A percentile compares a stretch with the other conserved stretches of the same genome.
Evolutionary conservation across 73 alveolate genomes (phyloP).

Genomic region (Paramecium primaurelia): DNA sequence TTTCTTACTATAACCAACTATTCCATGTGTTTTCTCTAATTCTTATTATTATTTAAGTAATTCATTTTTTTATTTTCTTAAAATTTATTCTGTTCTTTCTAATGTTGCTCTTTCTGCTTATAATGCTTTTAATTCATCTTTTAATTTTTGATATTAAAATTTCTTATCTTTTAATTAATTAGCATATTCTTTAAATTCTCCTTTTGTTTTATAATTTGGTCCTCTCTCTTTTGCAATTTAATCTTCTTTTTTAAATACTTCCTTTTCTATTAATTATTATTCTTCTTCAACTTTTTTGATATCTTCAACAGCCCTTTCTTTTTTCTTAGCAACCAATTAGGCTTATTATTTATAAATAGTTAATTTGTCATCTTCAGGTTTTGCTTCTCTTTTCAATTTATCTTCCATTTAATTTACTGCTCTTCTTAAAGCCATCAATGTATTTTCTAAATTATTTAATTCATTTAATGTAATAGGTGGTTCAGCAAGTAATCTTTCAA

Average conservation of each 20-base stretch:
- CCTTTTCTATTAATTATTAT: constrained; percentile 13
- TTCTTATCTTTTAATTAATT: constrained; percentile 42
- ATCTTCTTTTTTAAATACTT: constrained; percentile 38
- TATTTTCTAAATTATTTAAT: constrained; percentile 79
- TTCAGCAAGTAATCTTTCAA: constrained; percentile 87
- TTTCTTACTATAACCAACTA: background rate
- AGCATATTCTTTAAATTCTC: constrained; percentile 33
- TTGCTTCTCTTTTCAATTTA: constrained; percentile 42
- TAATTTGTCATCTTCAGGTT: constrained; percentile 48
- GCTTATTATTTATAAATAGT: constrained; percentile 36
- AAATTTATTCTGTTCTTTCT: constrained; percentile 20
- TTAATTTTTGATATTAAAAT: background rate
- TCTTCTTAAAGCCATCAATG: constrained; percentile 79
- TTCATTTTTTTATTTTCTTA: constrained; percentile 18
- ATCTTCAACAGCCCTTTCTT: constrained; percentile 34
- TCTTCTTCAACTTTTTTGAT: constrained; percentile 16
- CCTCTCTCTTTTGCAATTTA: constrained; percentile 30
- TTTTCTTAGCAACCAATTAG: constrained; percentile 21
- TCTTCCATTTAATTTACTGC: constrained; percentile 44
- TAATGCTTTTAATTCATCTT: constrained; percentile 27
- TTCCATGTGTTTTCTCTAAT: constrained; percentile 32
- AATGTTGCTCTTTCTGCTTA: constrained; percentile 10
- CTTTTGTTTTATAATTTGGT: constrained; percentile 25
- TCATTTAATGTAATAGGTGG: constrained; percentile 91
- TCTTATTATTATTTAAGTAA: background rate